Evolutionary conservation across 306 rosid species (phyloP), one percentile per base, ranked within the genome.

Genomic region (Prosopis cineraria): DNA sequence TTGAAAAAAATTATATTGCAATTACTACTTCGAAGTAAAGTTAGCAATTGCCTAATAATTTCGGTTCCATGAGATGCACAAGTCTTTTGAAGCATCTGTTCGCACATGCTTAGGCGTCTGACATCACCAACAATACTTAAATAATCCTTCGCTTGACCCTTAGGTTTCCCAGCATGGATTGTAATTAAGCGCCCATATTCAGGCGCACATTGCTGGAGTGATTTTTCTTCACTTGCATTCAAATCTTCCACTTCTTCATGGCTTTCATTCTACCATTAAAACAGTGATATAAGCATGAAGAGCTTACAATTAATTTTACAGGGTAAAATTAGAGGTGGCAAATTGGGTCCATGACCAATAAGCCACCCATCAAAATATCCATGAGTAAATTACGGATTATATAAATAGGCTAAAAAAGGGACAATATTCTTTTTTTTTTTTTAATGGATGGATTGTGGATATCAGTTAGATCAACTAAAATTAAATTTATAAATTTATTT

Each of bases 81-180:
- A 63, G 90, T 96, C 64, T 44, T 92, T 85, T 86, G 91, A 59
- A 95, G 88, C 73, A 69, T 84, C 40, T 83, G 91, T 76, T 95
- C 98, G 33, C 93, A 89, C 88, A 95, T 82, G 89, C 98, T 95
- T 77, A 95, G 90, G 53, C 98, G 96, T 84, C 84, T 82, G 60
- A 95, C 96, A 62, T 86, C 75, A 13, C 89, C 93, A 31, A 8
- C 76, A 58, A 85, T 56, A 3, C 68, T 81, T 27, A 95, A 74
- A 70, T 89, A 88, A 62, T 89, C 89, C 82, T 50, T 88, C 79
- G 90, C 17, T 70, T 77, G 68, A 68, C 97, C 95, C 70, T 85
- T 86, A 20, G 95, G 93, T 84, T 95, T 95, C 73, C 98, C 98
- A 19, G 98, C 95, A 74, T 84, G 98, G 65, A 95, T 95, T 83